Conservation (phyloP, 2,329 filamentous ascomycete genomes). For the Boeremia lycopersici region DNA sequence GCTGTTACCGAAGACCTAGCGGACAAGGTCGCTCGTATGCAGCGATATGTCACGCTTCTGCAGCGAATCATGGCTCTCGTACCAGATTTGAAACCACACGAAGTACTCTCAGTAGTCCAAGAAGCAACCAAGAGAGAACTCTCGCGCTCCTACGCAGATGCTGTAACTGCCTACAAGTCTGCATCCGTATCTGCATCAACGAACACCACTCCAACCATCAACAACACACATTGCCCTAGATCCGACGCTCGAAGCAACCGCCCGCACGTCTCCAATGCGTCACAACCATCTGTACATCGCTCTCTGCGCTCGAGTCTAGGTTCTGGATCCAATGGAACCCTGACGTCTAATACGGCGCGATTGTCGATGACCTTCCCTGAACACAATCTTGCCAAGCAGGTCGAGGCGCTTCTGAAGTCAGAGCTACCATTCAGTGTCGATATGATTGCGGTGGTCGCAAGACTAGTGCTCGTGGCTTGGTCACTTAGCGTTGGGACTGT, state of each 20-base stretch:
- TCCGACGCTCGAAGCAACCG: constrained; percentile 14
- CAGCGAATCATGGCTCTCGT: constrained; percentile 39
- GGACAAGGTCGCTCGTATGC: constrained; percentile 37
- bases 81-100: constrained; percentile 26
- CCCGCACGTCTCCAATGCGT: neutral
- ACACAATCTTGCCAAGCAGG: constrained; percentile 29
- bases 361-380: constrained; percentile 17
- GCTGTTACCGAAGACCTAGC: constrained; percentile 23
- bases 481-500: constrained; percentile 35
- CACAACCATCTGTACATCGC: neutral
- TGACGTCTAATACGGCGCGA: neutral
- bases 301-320: constrained; percentile 19
- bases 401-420: constrained; percentile 35
- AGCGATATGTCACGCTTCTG: constrained; percentile 36
- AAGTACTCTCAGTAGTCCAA: constrained; percentile 27
- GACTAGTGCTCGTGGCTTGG: constrained; percentile 43
- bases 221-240: constrained; percentile 7
- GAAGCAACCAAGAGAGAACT: constrained; percentile 31
- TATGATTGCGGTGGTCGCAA: constrained; percentile 30
- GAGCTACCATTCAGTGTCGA: constrained; percentile 34
- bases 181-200: neutral
- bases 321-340: neutral
- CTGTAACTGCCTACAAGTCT: constrained; percentile 16
- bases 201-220: neutral
- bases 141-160: constrained; percentile 29